These are phyloP conservation scores for Sclerotinia borealis DNA, from an alignment of 2,329 filamentous ascomycete genomes.

Conservation along the genomic window DNA sequence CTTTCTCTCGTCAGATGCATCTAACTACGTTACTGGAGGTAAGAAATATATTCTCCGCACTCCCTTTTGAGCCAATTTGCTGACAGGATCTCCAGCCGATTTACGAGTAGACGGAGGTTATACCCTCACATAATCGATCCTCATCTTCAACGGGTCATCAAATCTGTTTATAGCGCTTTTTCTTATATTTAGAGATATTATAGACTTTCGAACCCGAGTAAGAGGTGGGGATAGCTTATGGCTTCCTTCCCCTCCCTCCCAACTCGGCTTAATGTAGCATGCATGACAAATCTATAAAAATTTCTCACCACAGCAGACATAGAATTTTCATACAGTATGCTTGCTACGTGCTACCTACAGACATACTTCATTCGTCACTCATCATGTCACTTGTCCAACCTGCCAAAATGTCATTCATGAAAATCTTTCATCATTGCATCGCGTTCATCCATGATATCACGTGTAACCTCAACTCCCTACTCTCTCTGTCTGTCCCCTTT, in stretches of 20 bases:
- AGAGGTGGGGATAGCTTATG: neutral
- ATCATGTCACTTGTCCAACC: neutral
- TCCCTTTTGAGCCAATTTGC: neutral
- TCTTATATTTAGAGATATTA: neutral
- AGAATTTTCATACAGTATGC: neutral
- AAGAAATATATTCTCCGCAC: constrained; percentile 1
- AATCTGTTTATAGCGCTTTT: neutral
- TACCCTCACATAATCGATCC: constrained; percentile 14
- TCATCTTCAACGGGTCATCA: neutral
- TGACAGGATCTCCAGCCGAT: constrained; percentile 7
- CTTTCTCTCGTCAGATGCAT: constrained; percentile 53
- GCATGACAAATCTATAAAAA: neutral
- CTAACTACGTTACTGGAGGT: constrained; percentile 52
- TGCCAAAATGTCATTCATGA: neutral
- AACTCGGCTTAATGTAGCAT: constrained; percentile 6
- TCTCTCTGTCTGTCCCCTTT: neutral
- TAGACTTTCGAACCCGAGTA: neutral
- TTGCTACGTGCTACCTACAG: neutral
- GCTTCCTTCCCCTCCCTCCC: neutral
- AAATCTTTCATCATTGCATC: neutral
- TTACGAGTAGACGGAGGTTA: constrained; percentile 18
- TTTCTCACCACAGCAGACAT: neutral
- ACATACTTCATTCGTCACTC: neutral
- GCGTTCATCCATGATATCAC: neutral
- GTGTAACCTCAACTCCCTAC: neutral